A percentile compares a stretch with the other conserved stretches of the same genome.
Evolutionary conservation across 257 asterid species (phyloP).

Genomic region (Lavandula angustifolia): DNA sequence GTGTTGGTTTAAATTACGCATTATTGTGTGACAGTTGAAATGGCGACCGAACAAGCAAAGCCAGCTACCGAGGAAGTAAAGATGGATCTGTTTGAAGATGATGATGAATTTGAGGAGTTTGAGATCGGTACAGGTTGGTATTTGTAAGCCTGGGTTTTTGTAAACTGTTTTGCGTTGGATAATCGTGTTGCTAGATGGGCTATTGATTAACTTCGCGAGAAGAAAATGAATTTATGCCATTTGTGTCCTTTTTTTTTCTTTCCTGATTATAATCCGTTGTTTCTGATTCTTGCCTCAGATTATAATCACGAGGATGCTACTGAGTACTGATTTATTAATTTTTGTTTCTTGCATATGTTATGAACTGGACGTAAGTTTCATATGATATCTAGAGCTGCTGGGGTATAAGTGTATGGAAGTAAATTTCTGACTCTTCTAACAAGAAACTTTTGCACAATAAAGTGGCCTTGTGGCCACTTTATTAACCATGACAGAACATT

Average conservation of each 20-base stretch:
- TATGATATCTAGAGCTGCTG: not conserved
- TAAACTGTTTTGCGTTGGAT: not conserved
- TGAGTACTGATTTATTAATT: not conserved
- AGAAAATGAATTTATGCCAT: conserved; percentile 9
- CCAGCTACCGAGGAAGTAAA: conserved; percentile 64
- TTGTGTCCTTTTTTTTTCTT: not conserved
- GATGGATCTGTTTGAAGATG: conserved; percentile 81
- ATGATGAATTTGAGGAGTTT: conserved; percentile 88
- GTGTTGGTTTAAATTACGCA: not conserved
- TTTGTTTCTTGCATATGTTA: not conserved
- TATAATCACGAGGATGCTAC: not conserved
- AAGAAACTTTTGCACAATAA: not conserved
- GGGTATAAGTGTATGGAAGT: not conserved
- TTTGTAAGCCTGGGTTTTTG: not conserved
- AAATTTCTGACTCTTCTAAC: not conserved
- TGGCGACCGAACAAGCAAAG: conserved; percentile 77
- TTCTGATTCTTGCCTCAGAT: conserved; percentile 14
- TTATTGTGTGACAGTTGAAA: conserved; percentile 30
- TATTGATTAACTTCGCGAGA: conserved; percentile 12
- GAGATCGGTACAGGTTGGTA: conserved; percentile 63
- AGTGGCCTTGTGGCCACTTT: not conserved
- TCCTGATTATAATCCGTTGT: conserved; percentile 5
- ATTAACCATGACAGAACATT: not conserved
- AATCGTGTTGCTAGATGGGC: not conserved
- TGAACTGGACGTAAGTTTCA: not conserved